Evolutionary conservation across 495 filamentous ascomycete genomes (phyloP), one percentile per base, ranked within the genome.

Genomic region (Penicillium paradoxum): DNA sequence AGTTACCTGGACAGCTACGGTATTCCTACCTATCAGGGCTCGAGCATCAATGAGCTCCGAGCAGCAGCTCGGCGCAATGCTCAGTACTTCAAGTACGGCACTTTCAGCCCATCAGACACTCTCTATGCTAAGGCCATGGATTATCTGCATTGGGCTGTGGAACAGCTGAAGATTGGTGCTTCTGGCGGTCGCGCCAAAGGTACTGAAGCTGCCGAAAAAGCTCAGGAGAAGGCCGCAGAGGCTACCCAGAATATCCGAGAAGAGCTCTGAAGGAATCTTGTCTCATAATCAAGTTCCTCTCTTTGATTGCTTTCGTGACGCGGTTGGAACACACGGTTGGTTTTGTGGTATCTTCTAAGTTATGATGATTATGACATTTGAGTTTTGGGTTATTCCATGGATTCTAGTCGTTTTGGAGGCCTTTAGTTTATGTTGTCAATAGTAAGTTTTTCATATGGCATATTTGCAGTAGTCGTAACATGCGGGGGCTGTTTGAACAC

Each of bases 1-100:
- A 72, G 79, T 13, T 92, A 90, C 55, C 78, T 92, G 11, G 89
- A 92, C 65, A 86, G 83, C 44, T 92, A 91, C 60, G 89, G 88
- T 34, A 76, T 92, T 54, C 79, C 83, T 10, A 81, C 79, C 38
- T 87, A 86, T 39, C 87, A 89, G 68, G 87, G 86, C 25, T 83
- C 81, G 30, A 84, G 69, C 44, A 66, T 80, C 48, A 85, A 87
- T 54, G 75, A 87, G 57, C 73, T 88, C 41, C 78, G 75, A 34
- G 82, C 85, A 19, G 75, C 83, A 37, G 87, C 85, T 11, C 83
- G 88, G 45, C 84, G 83, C 58, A 83, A 90, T 50, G 76, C 78
- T 8, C 86, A 84, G 11, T 90, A 86, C 70, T 90, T 90, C 78
- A 79, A 78, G 65, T 89, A 90, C 61, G 88, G 88, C 46, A 88